Percentiles rank a stretch among this genome's conserved stretches.
Evolutionary conservation across 257 asterid genomes (phyloP).

Genomic region (Knoxia roxburghii): DNA sequence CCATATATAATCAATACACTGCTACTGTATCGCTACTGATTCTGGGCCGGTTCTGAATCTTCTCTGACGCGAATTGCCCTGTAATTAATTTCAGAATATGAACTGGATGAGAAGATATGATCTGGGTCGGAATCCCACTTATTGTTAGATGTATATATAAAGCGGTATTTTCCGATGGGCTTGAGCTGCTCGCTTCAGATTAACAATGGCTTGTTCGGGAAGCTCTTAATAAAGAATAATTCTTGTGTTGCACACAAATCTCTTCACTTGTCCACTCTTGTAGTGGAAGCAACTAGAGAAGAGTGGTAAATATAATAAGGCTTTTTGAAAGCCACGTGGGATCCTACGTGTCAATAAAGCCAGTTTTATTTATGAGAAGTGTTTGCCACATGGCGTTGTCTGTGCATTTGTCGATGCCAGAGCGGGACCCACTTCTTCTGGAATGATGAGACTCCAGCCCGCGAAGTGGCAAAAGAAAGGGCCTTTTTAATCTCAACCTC

Average conservation of each 20-base stretch:
- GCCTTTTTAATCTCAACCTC: too few relatives aligned
- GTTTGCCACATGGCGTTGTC: background rate
- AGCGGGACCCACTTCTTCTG: background rate
- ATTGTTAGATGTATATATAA: too few relatives aligned
- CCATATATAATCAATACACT: background rate
- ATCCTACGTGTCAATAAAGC: conserved; percentile 1
- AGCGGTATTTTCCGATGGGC: too few relatives aligned
- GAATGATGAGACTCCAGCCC: too few relatives aligned
- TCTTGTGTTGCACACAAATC: background rate
- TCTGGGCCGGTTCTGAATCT: too few relatives aligned
- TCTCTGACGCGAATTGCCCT: too few relatives aligned
- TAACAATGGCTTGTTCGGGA: conserved; percentile 10
- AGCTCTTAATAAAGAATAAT: conserved; percentile 3
- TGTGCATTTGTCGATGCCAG: background rate
- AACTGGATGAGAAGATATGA: background rate
- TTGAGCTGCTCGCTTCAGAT: background rate
- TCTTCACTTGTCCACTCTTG: conserved; percentile 12
- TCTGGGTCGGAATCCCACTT: background rate
- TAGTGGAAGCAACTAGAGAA: background rate
- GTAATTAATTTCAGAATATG: too few relatives aligned
- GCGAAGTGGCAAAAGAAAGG: too few relatives aligned
- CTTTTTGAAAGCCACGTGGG: too few relatives aligned
- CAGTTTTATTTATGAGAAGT: too few relatives aligned
- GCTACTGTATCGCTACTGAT: too few relatives aligned
- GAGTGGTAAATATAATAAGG: too few relatives aligned